These are phyloP conservation scores for Suhomyces guaymorum DNA, from an alignment of 1,139 yeast genomes.

Conservation along the genomic window DNA sequence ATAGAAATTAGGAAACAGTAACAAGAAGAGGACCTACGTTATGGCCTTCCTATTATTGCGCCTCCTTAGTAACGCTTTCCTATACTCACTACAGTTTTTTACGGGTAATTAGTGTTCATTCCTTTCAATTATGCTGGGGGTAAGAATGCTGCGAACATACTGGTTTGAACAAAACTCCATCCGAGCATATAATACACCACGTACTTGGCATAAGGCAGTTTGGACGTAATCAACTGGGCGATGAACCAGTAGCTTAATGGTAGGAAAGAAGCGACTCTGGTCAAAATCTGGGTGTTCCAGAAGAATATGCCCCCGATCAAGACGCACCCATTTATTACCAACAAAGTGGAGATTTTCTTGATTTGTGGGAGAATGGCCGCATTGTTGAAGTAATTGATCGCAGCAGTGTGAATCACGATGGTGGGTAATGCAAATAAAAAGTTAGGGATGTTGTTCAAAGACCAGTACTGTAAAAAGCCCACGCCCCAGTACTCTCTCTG, in stretches of 20 bases:
- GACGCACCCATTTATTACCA: constrained; percentile 43
- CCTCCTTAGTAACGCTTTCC: background rate
- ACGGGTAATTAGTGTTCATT: background rate
- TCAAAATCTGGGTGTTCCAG: constrained; percentile 86
- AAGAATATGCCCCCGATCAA: constrained; percentile 54
- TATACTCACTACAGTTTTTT: background rate
- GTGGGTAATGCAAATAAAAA: constrained; percentile 79
- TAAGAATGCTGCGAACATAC: constrained; percentile 62
- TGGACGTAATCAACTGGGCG: constrained; percentile 28
- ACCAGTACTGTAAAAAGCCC: constrained; percentile 85
- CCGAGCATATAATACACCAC: constrained; percentile 46
- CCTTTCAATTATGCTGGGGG: constrained; percentile 62
- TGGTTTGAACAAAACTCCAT: constrained; percentile 62
- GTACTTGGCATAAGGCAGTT: constrained; percentile 21
- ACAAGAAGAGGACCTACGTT: no score
- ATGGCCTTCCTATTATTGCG: no score
- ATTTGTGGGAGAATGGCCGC: constrained; percentile 34
- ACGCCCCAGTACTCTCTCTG: constrained; percentile 82
- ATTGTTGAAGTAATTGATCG: constrained; percentile 32
- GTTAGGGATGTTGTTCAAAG: constrained; percentile 75
- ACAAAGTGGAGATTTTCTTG: constrained; percentile 30
- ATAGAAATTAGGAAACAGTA: no score
- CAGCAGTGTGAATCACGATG: constrained; percentile 37
- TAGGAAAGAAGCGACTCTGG: constrained; percentile 72
- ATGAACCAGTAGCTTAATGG: constrained; percentile 78